Evolutionary conservation across 1,139 yeast genomes (phyloP).

Genomic region (Hansenula lynferdii): DNA sequence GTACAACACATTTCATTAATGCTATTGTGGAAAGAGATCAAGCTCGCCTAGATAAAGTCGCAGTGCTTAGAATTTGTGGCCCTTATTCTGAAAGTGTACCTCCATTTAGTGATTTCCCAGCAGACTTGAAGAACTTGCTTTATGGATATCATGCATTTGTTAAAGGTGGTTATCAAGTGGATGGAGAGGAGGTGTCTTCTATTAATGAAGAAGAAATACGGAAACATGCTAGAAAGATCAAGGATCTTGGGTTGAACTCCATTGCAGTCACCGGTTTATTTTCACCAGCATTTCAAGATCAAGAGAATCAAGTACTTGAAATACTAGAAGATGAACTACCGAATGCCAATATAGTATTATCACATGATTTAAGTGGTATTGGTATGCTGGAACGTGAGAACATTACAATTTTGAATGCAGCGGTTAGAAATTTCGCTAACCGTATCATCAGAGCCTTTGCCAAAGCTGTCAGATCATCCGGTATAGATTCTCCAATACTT

Average conservation of each 20-base stretch:
- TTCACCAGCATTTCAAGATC: slow-evolving; percentile 27
- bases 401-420: slow-evolving; percentile 34
- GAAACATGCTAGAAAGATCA: slow-evolving; percentile 24
- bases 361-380: slow-evolving; percentile 30
- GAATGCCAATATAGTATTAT: slow-evolving; percentile 29
- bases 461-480: slow-evolving; percentile 23
- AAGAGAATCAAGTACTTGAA: slow-evolving; percentile 27
- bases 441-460: slow-evolving; percentile 29
- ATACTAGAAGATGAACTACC: slow-evolving; percentile 26
- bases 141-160: slow-evolving; percentile 27
- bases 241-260: slow-evolving; percentile 23
- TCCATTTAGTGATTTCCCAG: slow-evolving; percentile 35
- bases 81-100: slow-evolving; percentile 27
- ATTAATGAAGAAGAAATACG: slow-evolving; percentile 26
- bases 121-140: slow-evolving; percentile 26
- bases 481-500: slow-evolving; percentile 29
- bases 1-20: slow-evolving; percentile 38
- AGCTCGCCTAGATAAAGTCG: slow-evolving; percentile 32
- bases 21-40: slow-evolving; percentile 35
- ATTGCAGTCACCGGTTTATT: slow-evolving; percentile 32
- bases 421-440: slow-evolving; percentile 32
- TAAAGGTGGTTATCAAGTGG: slow-evolving; percentile 32
- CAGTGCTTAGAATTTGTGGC: slow-evolving; percentile 31
- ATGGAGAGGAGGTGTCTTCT: slow-evolving; percentile 28
- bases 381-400: slow-evolving; percentile 35